A percentile compares a stretch with the other conserved stretches of the same genome.
phyloP scores from a whole-genome alignment of 2,329 filamentous ascomycete species.

The Cordyceps farinosa region DNA sequence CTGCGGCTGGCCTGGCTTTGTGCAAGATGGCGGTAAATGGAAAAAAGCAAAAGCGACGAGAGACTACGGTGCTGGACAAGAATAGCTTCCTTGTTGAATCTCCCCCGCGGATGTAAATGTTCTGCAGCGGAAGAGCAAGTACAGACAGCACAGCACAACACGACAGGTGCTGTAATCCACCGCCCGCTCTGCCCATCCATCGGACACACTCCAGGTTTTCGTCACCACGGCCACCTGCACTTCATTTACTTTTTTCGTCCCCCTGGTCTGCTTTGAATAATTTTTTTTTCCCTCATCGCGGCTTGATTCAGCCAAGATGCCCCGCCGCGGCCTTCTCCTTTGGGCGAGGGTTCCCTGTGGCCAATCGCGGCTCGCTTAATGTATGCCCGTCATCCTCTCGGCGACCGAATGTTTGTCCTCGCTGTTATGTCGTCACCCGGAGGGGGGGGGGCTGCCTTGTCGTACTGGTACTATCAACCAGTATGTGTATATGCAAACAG shows the following conservation, averaged over 20 bases:
- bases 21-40: not conserved
- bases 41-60: not conserved
- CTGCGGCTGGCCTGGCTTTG: not conserved
- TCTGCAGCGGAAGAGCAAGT: too few species aligned
- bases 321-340: not conserved
- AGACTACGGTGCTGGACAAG: too few species aligned
- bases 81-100: too few species aligned
- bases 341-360: not conserved
- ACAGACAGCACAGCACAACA: too few species aligned
- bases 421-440: not conserved
- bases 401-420: slow-evolving; percentile 12
- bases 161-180: not conserved
- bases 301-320: slow-evolving; percentile 1
- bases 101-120: too few species aligned
- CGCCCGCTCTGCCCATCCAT: not conserved
- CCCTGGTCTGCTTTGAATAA: not conserved
- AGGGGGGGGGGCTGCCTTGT: not conserved
- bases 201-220: slow-evolving; percentile 6
- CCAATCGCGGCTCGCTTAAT: slow-evolving; percentile 13
- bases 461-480: not conserved
- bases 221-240: slow-evolving; percentile 3
- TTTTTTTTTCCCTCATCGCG: not conserved
- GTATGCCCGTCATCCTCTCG: slow-evolving; percentile 9
- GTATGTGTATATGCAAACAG: not conserved
- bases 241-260: not conserved